Percentiles rank a stretch among this genome's conserved stretches.
These are phyloP conservation scores for Lichtheimia corymbifera DNA, from an alignment of 371 early-diverging fungal species.

Conservation along the genomic window DNA sequence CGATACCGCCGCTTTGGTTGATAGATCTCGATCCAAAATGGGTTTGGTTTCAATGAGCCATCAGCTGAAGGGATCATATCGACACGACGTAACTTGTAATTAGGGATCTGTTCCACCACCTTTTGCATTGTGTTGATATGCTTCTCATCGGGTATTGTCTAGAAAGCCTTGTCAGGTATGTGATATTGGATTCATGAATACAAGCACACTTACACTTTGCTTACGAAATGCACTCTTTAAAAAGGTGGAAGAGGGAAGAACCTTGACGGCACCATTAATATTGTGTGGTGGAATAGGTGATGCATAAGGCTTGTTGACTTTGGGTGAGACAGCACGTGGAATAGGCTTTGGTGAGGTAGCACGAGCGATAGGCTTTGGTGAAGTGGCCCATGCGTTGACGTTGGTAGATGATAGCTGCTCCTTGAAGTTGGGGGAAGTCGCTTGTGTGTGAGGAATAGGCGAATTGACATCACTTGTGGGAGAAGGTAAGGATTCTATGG, in stretches of 20 bases:
- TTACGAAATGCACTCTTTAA: not conserved
- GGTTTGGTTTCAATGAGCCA: conserved; percentile 17
- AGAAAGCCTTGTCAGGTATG: not conserved
- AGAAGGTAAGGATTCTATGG: too few species aligned
- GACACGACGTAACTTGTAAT: conserved; percentile 12
- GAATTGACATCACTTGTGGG: too few species aligned
- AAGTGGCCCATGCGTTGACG: too few species aligned
- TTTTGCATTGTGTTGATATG: conserved; percentile 13
- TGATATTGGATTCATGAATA: not conserved
- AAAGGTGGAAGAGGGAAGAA: not conserved
- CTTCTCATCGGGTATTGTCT: conserved; percentile 9
- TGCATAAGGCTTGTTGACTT: not conserved
- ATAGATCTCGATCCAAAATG: conserved; percentile 20
- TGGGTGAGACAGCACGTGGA: conserved; percentile 2
- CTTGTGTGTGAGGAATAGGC: not conserved
- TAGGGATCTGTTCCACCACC: conserved; percentile 15
- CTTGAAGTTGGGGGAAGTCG: not conserved
- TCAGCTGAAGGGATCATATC: conserved; percentile 18
- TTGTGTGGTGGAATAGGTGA: not conserved
- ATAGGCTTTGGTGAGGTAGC: not conserved
- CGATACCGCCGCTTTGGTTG: conserved; percentile 11
- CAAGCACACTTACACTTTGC: not conserved
- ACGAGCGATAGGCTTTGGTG: too few species aligned
- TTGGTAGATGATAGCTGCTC: not conserved
- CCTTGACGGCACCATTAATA: not conserved